Evolutionary conservation across 2,329 filamentous ascomycete genomes (phyloP).

Genomic region (Colletotrichum somersetense): DNA sequence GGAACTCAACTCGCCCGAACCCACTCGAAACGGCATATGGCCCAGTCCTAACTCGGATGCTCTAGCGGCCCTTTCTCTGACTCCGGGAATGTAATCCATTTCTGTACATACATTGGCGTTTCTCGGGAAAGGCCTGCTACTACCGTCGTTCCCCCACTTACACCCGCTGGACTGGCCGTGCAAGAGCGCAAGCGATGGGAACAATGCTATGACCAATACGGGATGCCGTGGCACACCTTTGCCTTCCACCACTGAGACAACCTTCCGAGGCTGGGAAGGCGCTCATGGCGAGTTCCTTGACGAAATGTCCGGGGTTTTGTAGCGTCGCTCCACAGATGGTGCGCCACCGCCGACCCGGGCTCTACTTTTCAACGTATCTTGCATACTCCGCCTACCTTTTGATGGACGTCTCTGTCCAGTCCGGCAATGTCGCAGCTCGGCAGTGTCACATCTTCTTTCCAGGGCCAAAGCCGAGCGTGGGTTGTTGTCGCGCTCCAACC

Average conservation of each 20-base stretch:
- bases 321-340: conserved; percentile 14
- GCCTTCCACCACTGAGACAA: conserved; percentile 31
- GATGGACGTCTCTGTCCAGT: background rate
- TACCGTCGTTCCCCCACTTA: conserved; percentile 19
- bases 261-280: conserved; percentile 21
- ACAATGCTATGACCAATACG: conserved; percentile 17
- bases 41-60: conserved; percentile 22
- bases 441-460: conserved; percentile 22
- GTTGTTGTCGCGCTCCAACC: conserved; percentile 12
- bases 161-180: conserved; percentile 17
- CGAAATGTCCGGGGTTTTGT: background rate
- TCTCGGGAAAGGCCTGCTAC: conserved; percentile 9
- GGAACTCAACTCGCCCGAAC: conserved; percentile 29
- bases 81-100: conserved; percentile 20
- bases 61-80: background rate
- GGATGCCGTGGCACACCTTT: background rate
- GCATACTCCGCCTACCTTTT: background rate
- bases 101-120: conserved; percentile 11
- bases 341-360: conserved; percentile 10
- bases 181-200: background rate
- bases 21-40: conserved; percentile 27
- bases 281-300: background rate
- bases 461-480: conserved; percentile 22
- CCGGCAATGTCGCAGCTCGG: conserved; percentile 24
- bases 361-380: background rate